Conservation (phyloP, 805 yeast species). For the Danielia reshetovae region DNA sequence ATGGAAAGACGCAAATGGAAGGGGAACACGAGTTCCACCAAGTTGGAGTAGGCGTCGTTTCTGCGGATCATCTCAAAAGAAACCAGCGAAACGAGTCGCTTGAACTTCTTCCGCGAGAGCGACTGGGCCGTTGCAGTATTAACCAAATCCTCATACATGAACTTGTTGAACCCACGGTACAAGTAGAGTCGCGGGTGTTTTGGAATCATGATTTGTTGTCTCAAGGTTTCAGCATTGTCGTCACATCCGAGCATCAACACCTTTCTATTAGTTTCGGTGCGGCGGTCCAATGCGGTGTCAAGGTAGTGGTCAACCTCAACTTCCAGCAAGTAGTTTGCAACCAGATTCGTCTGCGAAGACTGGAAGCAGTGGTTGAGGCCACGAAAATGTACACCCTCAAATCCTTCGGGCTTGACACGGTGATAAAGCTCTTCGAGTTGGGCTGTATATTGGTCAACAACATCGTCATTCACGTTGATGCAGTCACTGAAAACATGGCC, state of each 20-base stretch:
- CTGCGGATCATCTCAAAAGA: conserved; percentile 61
- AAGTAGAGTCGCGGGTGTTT: conserved; percentile 49
- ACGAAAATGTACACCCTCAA: conserved; percentile 26
- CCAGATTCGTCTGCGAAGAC: conserved; percentile 14
- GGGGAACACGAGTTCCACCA: conserved; percentile 57
- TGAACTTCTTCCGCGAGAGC: conserved; percentile 45
- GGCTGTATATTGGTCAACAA: conserved; percentile 46
- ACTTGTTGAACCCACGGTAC: conserved; percentile 55
- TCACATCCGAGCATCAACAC: conserved; percentile 36
- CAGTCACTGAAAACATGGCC: conserved; percentile 67
- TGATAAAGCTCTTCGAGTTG: conserved; percentile 42
- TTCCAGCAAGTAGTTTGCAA: conserved; percentile 15
- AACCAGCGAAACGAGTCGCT: conserved; percentile 47
- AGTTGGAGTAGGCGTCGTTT: conserved; percentile 61
- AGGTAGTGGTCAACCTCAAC: conserved; percentile 28
- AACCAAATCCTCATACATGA: conserved; percentile 57
- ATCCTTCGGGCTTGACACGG: conserved; percentile 28
- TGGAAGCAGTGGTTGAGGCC: conserved; percentile 35
- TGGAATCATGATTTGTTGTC: conserved; percentile 31
- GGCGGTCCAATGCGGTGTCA: conserved; percentile 28
- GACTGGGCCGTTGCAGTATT: conserved; percentile 34
- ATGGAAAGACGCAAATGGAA: conserved; percentile 57
- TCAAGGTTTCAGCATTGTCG: conserved; percentile 33
- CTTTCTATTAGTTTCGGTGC: conserved; percentile 34
- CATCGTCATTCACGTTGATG: conserved; percentile 55